Evolutionary conservation across 1,284 basidiomycete species (phyloP), one percentile per base, ranked within the genome.

Genomic region (Peniophora sp.): DNA sequence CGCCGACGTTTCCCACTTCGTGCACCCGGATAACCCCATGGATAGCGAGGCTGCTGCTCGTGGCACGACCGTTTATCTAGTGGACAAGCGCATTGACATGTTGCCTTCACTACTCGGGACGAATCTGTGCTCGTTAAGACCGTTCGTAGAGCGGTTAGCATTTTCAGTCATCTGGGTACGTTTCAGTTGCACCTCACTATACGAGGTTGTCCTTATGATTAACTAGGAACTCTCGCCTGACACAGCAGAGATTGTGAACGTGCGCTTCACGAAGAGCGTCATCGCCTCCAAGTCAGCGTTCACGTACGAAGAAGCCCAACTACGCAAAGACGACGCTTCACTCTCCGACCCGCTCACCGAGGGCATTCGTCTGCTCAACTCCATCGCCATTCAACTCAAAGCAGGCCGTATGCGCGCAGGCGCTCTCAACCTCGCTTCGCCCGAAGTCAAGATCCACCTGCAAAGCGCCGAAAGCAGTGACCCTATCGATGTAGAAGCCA

Each of bases 71-170:
- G 97, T 99, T 2, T 99, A 99, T 65, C 80, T 99, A 3, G 97
- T 99, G 2, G 97, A 99, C 74, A 97, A 96, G 69, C 88, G 97
- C 36, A 96, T 99, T 51, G 97, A 99, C 71, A 99, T 99, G 97
- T 76, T 99, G 50, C 97, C 97, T 0, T 77, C 88, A 16, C 74
- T 99, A 9, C 77, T 99, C 9, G 97, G 97, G 1, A 99, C 97
- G 2, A 99, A 99, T 61, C 71, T 99, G 6, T 99, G 97, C 65
- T 97, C 94, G 1, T 73, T 99, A 44, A 75, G 96, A 39, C 94
- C 96, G 0, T 81, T 89, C 61, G 96, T 99, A 2, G 97, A 99
- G 69, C 77, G 97, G 35, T 70, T 99, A 27, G 97, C 97, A 0
- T 99, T 99, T 66, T 95, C 92, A 0, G 90, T 86, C 3, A 90